These are phyloP conservation scores for Suillus fuscotomentosus DNA, from an alignment of 768 basidiomycete species.

Conservation along the genomic window DNA sequence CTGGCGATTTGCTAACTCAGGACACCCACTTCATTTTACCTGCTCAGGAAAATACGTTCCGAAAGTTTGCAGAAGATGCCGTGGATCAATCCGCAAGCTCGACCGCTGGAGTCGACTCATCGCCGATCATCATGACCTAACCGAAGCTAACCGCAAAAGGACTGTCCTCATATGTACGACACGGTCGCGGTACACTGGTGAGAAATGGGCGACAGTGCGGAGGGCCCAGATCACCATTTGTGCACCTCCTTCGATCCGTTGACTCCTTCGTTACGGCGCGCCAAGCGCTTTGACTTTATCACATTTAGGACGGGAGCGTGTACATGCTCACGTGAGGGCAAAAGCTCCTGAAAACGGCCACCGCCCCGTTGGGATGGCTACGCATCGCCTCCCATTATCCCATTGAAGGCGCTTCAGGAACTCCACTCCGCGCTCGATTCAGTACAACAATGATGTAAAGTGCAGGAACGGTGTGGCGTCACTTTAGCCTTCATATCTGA, in stretches of 20 bases:
- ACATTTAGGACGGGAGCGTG: neutral
- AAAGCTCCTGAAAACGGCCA: conserved; percentile 9
- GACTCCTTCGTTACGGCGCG: neutral
- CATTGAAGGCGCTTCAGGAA: conserved; percentile 19
- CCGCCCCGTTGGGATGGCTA: conserved; percentile 27
- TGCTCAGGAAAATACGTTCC: neutral
- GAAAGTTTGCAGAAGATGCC: neutral
- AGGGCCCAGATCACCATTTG: conserved; percentile 1
- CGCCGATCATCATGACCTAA: conserved; percentile 9
- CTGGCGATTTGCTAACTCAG: neutral
- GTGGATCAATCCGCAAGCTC: conserved; percentile 1
- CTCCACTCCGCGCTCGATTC: neutral
- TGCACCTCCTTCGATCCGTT: neutral
- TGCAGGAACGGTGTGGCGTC: conserved; percentile 3
- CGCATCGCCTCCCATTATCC: conserved; percentile 36
- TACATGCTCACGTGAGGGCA: neutral
- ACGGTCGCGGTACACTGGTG: conserved; percentile 6
- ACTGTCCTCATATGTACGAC: conserved; percentile 3
- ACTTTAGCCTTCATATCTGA: neutral
- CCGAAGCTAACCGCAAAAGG: conserved; percentile 6
- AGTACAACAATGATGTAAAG: conserved; percentile 2
- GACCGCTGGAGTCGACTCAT: neutral
- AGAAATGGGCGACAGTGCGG: conserved; percentile 9
- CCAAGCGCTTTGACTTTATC: conserved; percentile 5
- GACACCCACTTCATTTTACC: conserved; percentile 1